A percentile compares a stretch with the other conserved stretches of the same genome.
Conservation (phyloP, 805 yeast genomes). For the Jamesozyma lodderae region DNA sequence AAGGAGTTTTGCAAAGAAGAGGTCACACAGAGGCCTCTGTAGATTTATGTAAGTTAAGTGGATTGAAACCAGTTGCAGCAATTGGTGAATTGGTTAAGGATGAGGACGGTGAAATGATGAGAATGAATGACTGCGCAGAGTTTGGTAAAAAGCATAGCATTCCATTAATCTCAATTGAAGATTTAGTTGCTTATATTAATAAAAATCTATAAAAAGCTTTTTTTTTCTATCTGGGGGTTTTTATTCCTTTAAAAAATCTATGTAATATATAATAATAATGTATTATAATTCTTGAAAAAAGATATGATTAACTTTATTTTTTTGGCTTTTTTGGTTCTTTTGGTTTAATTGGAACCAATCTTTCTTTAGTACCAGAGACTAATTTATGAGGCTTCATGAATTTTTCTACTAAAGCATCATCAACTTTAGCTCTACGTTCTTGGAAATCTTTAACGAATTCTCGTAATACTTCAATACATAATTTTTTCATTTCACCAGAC, state of each 20-base stretch:
- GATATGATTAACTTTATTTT: neutral
- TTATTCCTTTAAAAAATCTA: no score
- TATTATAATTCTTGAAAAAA: neutral
- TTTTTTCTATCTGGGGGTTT: no score
- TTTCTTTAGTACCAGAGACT: slow-evolving; percentile 62
- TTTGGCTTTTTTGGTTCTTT: slow-evolving; percentile 34
- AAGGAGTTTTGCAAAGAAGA: slow-evolving; percentile 68
- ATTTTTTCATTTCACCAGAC: slow-evolving; percentile 88
- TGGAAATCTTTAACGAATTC: slow-evolving; percentile 77
- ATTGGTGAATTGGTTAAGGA: slow-evolving; percentile 92
- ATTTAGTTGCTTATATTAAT: slow-evolving; percentile 51
- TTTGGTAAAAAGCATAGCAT: slow-evolving; percentile 57
- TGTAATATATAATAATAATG: no score
- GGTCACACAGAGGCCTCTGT: slow-evolving; percentile 99
- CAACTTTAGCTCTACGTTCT: slow-evolving; percentile 58
- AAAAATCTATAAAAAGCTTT: no score
- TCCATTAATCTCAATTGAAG: slow-evolving; percentile 72
- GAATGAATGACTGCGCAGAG: slow-evolving; percentile 72
- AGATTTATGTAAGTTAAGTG: slow-evolving; percentile 70
- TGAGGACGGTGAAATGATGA: slow-evolving; percentile 94
- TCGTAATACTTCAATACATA: slow-evolving; percentile 73
- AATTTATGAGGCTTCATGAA: slow-evolving; percentile 84
- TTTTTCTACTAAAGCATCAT: slow-evolving; percentile 48
- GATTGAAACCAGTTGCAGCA: slow-evolving; percentile 76
- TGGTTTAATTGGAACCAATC: slow-evolving; percentile 62